Evolutionary conservation across 805 yeast genomes (phyloP), one percentile per base, ranked within the genome.

Genomic region (Saturnispora saitoi): DNA sequence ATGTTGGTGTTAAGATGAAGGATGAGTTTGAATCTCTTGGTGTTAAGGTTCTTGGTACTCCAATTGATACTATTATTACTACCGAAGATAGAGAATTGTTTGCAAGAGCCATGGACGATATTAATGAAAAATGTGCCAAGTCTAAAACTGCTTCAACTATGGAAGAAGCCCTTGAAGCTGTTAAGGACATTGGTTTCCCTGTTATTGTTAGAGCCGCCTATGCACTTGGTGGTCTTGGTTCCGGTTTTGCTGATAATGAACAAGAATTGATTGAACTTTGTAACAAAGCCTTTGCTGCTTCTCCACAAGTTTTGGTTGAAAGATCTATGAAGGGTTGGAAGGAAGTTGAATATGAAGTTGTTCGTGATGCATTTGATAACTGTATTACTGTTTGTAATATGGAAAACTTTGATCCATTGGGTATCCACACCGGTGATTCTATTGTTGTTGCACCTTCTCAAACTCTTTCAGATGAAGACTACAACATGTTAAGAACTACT

Each of bases 401-500:
- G 99, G 99, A 91, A 72, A 91, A 91, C 74, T 91, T 91, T 59
- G 99, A 91, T 70, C 99, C 99, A 40, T 78, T 91, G 58, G 99
- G 99, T 59, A 85, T 91, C 61, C 99, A 91, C 71, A 91, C 99
- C 49, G 99, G 99, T 73, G 99, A 91, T 68, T 93, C 99, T 38
- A 93, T 91, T 60, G 99, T 91, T 44, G 96, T 93, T 63, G 99
- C 99, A 48, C 99, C 99, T 44, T 89, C 97, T 39, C 99, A 91
- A 71, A 91, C 99, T 37, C 73, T 91, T 60, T 85, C 96, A 34
- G 99, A 91, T 69, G 95, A 90, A 67, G 99, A 91, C 65, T 91
- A 87, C 71, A 95, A 91, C 71, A 93, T 91, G 99, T 80, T 91
- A 61, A 83, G 99, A 73, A 76, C 95, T 43, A 95, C 99, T 49